Percentiles rank a stretch among this genome's conserved stretches.
These are phyloP conservation scores for Saccharomycopsis hybrid DNA, from an alignment of 1,139 yeast genomes.

Conservation along the genomic window DNA sequence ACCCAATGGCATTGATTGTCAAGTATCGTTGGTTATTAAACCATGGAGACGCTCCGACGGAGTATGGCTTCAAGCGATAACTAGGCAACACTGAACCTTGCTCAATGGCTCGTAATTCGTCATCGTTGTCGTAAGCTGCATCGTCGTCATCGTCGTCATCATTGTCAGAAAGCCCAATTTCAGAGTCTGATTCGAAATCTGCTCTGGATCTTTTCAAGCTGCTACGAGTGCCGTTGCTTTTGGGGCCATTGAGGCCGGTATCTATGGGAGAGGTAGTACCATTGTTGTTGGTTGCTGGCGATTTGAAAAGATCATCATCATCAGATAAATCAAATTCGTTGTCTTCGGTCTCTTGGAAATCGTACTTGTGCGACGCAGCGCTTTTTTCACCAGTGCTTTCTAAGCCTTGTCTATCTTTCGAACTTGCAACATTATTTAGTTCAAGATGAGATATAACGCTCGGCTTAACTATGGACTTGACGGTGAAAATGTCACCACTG, in stretches of 20 bases:
- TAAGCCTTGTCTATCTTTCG: conserved; percentile 16
- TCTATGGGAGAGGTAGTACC: too few species aligned
- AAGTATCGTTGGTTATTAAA: conserved; percentile 62
- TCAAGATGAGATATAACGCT: too few species aligned
- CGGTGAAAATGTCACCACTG: conserved; percentile 42
- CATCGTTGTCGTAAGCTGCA: conserved; percentile 26
- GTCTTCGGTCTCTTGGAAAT: conserved; percentile 21
- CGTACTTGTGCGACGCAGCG: conserved; percentile 9
- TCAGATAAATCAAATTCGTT: conserved; percentile 24
- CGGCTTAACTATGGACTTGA: conserved; percentile 30
- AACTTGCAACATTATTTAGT: conserved; percentile 11
- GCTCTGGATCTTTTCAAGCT: conserved; percentile 28
- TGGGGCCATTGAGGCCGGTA: conserved; percentile 28
- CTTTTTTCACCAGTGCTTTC: conserved; percentile 22
- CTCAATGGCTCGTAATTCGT: conserved; percentile 25
- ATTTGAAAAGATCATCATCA: conserved; percentile 28
- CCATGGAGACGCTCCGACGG: conserved; percentile 88
- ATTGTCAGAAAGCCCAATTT: conserved; percentile 20
- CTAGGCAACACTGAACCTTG: conserved; percentile 41
- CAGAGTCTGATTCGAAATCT: conserved; percentile 25
- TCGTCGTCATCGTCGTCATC: conserved; percentile 29
- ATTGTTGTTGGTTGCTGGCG: conserved; percentile 23
- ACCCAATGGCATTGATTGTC: conserved; percentile 53
- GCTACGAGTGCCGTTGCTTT: conserved; percentile 15
- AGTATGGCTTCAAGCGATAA: conserved; percentile 33